Conservation (phyloP, 768 basidiomycete species). For the Boletus edulis region DNA sequence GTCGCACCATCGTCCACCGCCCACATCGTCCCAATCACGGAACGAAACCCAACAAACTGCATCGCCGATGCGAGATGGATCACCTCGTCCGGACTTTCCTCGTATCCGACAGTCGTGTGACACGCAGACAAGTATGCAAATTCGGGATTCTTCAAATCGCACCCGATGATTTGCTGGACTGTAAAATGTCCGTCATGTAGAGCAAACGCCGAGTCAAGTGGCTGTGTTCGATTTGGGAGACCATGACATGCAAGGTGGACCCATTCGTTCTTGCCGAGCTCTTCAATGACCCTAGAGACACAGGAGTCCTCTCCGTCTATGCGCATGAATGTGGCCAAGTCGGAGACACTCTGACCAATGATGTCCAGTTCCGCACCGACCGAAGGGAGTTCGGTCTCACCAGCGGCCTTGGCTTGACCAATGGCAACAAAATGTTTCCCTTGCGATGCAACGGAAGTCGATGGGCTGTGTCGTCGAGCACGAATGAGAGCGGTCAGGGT, state of each 20-base stretch:
- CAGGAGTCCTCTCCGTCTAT: not conserved
- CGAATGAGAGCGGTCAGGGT: conserved; percentile 9
- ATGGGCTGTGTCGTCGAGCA: not conserved
- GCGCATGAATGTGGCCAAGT: not conserved
- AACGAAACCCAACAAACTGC: not conserved
- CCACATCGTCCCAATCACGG: conserved; percentile 2
- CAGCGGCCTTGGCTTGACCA: not conserved
- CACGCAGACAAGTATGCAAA: conserved; percentile 26
- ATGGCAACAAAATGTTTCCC: conserved; percentile 1
- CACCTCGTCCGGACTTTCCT: conserved; percentile 9
- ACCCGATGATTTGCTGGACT: conserved; percentile 5
- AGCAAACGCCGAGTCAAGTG: too few relatives aligned
- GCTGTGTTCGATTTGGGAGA: not conserved
- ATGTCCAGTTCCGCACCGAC: not conserved
- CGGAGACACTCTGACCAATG: not conserved
- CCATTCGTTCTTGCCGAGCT: conserved; percentile 7
- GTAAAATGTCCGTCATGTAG: conserved; percentile 3
- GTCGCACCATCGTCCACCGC: not conserved
- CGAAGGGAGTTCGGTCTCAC: not conserved
- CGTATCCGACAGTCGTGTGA: not conserved
- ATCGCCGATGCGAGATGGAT: conserved; percentile 1
- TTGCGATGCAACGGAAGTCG: not conserved
- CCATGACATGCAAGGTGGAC: conserved; percentile 30
- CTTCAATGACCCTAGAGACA: not conserved
- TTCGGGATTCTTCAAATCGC: conserved; percentile 2